Evolutionary conservation across 805 yeast species (phyloP).

Genomic region (Candida yuanshanica): DNA sequence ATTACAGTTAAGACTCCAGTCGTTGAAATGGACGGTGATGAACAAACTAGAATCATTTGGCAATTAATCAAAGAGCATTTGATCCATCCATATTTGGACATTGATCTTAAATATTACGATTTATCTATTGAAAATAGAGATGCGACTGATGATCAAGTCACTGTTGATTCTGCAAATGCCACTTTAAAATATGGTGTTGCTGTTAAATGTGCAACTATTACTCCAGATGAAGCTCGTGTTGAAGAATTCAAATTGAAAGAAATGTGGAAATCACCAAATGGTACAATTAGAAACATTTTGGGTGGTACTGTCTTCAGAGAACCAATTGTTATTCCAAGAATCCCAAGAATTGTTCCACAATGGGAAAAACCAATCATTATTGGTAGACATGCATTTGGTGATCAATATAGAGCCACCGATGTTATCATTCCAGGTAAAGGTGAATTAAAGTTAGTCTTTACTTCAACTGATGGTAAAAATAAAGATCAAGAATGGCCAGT

Average conservation of each 20-base stretch:
- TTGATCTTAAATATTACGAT: slow-evolving; percentile 89
- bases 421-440: slow-evolving; percentile 77
- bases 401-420: slow-evolving; percentile 93
- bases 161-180: slow-evolving; percentile 86
- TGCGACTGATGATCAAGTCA: slow-evolving; percentile 81
- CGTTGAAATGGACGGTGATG: slow-evolving; percentile 98
- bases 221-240: slow-evolving; percentile 97
- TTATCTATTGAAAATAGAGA: slow-evolving; percentile 84
- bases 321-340: slow-evolving; percentile 84
- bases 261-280: slow-evolving; percentile 98
- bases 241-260: slow-evolving; percentile 84
- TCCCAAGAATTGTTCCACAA: slow-evolving; percentile 83
- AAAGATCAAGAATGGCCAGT: slow-evolving; percentile 53
- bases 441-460: slow-evolving; percentile 67
- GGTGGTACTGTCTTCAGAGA: slow-evolving; percentile 98
- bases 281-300: slow-evolving; percentile 89
- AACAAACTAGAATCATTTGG: slow-evolving; percentile 97
- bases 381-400: slow-evolving; percentile 97
- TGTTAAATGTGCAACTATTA: slow-evolving; percentile 95
- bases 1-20: slow-evolving; percentile 81
- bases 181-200: slow-evolving; percentile 87
- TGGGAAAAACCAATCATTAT: slow-evolving; percentile 96
- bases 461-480: slow-evolving; percentile 56
- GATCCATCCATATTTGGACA: slow-evolving; percentile 77
- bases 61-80: slow-evolving; percentile 79